phyloP scores from a whole-genome alignment of 345 rosid genomes.

The Salix arbutifolia region DNA sequence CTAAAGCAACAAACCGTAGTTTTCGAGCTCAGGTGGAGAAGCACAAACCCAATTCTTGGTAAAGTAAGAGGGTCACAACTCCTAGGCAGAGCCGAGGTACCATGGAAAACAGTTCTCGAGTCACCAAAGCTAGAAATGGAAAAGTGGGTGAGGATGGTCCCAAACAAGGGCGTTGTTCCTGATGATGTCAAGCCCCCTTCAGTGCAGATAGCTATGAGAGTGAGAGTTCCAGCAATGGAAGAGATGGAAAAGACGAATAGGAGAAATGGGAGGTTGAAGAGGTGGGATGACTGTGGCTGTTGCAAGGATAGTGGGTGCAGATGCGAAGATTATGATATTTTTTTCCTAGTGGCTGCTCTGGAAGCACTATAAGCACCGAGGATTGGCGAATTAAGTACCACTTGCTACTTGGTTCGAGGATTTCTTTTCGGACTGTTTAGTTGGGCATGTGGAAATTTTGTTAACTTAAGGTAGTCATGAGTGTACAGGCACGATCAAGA shows the following conservation, averaged over 20 bases:
- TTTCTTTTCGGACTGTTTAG: not conserved
- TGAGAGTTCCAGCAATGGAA: constrained; percentile 10
- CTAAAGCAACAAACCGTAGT: constrained; percentile 45
- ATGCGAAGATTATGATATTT: constrained; percentile 37
- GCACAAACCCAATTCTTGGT: constrained; percentile 25
- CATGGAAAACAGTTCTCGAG: constrained; percentile 45
- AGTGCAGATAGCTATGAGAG: constrained; percentile 35
- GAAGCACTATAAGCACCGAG: constrained; percentile 34
- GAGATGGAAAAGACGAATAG: constrained; percentile 10
- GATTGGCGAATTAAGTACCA: not conserved
- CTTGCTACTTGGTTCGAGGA: not conserved
- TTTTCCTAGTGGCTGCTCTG: constrained; percentile 44
- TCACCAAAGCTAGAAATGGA: constrained; percentile 47
- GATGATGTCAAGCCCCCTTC: constrained; percentile 39
- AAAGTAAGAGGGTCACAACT: constrained; percentile 46
- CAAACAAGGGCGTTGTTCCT: constrained; percentile 10
- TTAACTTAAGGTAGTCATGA: not conserved
- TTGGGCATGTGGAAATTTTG: not conserved
- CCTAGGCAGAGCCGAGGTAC: constrained; percentile 52
- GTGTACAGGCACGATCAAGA: not conserved
- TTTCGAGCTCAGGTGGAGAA: constrained; percentile 62
- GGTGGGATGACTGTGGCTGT: constrained; percentile 27
- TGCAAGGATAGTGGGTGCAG: constrained; percentile 22
- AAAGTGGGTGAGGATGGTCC: constrained; percentile 37
- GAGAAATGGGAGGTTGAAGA: constrained; percentile 17